Base-by-base conservation (phyloP, 345 rosid genomes). In the Ceriops decandra region DNA sequence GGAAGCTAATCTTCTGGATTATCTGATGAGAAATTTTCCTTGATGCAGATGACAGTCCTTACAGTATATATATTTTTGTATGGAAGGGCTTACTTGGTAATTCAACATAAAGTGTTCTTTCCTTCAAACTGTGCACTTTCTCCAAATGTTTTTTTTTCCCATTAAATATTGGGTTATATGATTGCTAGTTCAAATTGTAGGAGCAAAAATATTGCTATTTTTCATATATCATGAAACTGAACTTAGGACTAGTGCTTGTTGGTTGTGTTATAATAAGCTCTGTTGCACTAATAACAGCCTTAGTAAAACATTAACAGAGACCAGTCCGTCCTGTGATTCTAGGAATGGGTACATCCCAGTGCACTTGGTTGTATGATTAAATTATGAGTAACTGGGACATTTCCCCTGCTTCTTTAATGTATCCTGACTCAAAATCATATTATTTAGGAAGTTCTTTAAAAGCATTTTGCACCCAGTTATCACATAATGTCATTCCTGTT, bases 1-100 rank as follows among this genome's bases (percentile, higher is more conserved):
- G 63, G 56, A 63, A 51, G 42, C 26, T 31, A 15, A 4, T 75
- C 69, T 68, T 38, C 31, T 13, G 63, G 57, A 71, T 38, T 61
- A 11, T 71, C 80, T 85, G 60, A 68, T 71, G 57, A 63, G 27
- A 49, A 28, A 24, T 76, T 70, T 13, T 76, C 62, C 78, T 66
- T 71, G 54, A 51, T 83, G 84, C 98, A 95, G 99, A 91, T 95
- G 98, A 95, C 99, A 9, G 98, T 95, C 75, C 96, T 95, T 60
- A 87, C 95, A 10, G 86, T 95, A 47, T 95, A 95, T 74, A 77
- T 91, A 69, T 95, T 95, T 84, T 75, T 95, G 26, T 91, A 95
- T 70, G 99, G 99, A 74, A 85, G 95, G 79, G 88, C 78, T 69
- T 95, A 95, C 77, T 85, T 95, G 99, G 99, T 95, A 90, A 77